Evolutionary conservation across 1,284 basidiomycete species (phyloP).

Genomic region (Puccinia hordei): DNA sequence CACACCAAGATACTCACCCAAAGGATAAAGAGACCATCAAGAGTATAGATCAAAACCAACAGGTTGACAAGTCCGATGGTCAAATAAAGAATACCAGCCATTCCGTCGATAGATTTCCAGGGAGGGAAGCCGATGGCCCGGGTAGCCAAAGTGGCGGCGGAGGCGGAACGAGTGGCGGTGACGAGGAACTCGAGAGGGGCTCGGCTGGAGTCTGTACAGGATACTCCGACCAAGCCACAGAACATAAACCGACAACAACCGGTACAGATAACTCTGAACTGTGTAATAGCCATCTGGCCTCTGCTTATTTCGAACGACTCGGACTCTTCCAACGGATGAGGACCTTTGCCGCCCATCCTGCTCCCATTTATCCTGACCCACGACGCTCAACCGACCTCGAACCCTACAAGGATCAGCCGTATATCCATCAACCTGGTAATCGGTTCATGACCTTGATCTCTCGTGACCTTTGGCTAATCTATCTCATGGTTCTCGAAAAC

Average conservation of each 20-base stretch:
- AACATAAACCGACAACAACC: background rate
- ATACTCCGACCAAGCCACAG: background rate
- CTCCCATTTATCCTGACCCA: constrained; percentile 27
- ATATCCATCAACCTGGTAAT: background rate
- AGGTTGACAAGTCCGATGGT: background rate
- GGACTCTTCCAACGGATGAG: constrained; percentile 55
- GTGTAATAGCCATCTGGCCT: constrained; percentile 52
- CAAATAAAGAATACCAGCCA: background rate
- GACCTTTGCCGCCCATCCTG: constrained; percentile 5
- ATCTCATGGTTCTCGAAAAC: constrained; percentile 42
- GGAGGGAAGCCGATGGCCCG: background rate
- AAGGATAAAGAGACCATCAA: background rate
- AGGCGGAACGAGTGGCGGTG: background rate
- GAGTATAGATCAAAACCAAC: too few species aligned
- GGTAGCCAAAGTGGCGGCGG: background rate
- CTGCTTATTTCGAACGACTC: constrained; percentile 55
- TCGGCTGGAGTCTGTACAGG: background rate
- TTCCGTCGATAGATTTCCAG: background rate
- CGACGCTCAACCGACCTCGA: constrained; percentile 9
- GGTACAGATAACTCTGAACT: background rate
- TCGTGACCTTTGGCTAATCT: constrained; percentile 32
- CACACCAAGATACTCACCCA: background rate
- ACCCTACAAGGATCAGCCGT: constrained; percentile 1
- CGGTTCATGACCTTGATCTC: constrained; percentile 9
- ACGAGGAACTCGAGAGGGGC: background rate